A percentile compares a stretch with the other conserved stretches of the same genome.
Evolutionary conservation across 495 filamentous ascomycete genomes (phyloP).

Genomic region (Corynascus novoguineensis): DNA sequence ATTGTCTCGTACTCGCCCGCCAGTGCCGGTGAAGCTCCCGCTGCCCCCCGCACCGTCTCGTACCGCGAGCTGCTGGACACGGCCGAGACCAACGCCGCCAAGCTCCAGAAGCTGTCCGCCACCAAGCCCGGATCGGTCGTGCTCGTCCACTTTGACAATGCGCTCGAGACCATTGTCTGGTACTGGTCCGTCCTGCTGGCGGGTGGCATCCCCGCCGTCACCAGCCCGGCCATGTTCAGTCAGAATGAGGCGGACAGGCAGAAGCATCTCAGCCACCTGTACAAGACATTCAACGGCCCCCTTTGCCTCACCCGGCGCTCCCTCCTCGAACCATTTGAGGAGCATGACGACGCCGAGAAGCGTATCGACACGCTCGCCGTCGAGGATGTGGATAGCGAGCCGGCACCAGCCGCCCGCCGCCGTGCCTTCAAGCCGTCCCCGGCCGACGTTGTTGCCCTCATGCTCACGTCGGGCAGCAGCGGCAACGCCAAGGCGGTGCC

Average conservation of each 20-base stretch:
- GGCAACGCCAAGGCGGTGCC: constrained; percentile 51
- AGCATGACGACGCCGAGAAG: constrained; percentile 3
- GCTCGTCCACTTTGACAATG: constrained; percentile 10
- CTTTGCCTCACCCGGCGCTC: background rate
- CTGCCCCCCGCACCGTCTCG: background rate
- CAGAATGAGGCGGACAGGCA: constrained; percentile 1
- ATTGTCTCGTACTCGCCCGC: constrained; percentile 1
- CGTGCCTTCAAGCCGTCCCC: background rate
- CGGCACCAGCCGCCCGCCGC: background rate
- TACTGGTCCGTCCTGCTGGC: constrained; percentile 9
- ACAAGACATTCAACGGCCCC: constrained; percentile 4
- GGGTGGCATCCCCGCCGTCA: constrained; percentile 8
- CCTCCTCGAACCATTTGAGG: constrained; percentile 2
- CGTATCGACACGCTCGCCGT: constrained; percentile 3
- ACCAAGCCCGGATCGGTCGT: background rate
- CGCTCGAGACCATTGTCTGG: constrained; percentile 5
- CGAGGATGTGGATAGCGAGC: background rate
- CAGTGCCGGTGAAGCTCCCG: background rate
- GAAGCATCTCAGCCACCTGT: constrained; percentile 4
- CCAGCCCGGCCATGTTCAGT: constrained; percentile 11
- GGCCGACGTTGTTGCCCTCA: constrained; percentile 27
- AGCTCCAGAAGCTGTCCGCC: background rate
- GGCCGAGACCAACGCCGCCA: constrained; percentile 7
- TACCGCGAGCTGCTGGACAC: constrained; percentile 8
- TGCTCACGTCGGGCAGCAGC: constrained; percentile 57